Percentiles rank a stretch among this genome's conserved stretches.
phyloP scores from a whole-genome alignment of 2,329 filamentous ascomycete genomes.

The Ramichloridium luteum region DNA sequence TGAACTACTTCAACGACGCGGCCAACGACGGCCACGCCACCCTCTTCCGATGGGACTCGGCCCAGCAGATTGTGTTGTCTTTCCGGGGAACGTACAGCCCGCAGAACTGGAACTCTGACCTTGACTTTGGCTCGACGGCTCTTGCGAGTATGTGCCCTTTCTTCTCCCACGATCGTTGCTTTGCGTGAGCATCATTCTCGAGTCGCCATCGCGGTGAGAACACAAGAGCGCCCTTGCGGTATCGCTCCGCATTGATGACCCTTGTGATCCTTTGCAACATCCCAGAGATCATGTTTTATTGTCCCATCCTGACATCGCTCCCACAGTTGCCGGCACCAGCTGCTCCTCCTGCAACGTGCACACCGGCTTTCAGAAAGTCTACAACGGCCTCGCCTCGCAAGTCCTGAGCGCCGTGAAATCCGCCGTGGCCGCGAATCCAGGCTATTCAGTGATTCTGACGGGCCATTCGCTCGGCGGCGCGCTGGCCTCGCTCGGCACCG shows the following conservation, averaged over 20 bases:
- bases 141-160: too few relatives aligned
- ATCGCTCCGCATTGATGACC: too few relatives aligned
- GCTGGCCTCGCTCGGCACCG: slow-evolving; percentile 48
- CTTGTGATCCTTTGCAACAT: too few relatives aligned
- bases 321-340: slow-evolving; percentile 24
- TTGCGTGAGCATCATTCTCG: too few relatives aligned
- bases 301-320: slow-evolving; percentile 4
- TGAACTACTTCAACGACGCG: slow-evolving; percentile 3
- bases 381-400: slow-evolving; percentile 39
- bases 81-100: slow-evolving; percentile 48
- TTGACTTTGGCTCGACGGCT: slow-evolving; percentile 30
- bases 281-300: slow-evolving; percentile 7
- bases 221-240: too few relatives aligned
- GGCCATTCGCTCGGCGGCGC: slow-evolving; percentile 60
- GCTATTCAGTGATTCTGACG: slow-evolving; percentile 44
- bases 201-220: too few relatives aligned
- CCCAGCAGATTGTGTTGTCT: slow-evolving; percentile 41
- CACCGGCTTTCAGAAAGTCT: slow-evolving; percentile 48
- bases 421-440: slow-evolving; percentile 32
- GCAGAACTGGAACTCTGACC: slow-evolving; percentile 50
- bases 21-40: slow-evolving; percentile 2
- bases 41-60: slow-evolving; percentile 18
- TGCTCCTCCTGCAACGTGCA: slow-evolving; percentile 41
- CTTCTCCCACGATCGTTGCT: too few relatives aligned
- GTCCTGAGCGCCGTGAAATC: slow-evolving; percentile 34